phyloP scores from a whole-genome alignment of 352 stramenopile genomes.

The Lagenidium giganteum region DNA sequence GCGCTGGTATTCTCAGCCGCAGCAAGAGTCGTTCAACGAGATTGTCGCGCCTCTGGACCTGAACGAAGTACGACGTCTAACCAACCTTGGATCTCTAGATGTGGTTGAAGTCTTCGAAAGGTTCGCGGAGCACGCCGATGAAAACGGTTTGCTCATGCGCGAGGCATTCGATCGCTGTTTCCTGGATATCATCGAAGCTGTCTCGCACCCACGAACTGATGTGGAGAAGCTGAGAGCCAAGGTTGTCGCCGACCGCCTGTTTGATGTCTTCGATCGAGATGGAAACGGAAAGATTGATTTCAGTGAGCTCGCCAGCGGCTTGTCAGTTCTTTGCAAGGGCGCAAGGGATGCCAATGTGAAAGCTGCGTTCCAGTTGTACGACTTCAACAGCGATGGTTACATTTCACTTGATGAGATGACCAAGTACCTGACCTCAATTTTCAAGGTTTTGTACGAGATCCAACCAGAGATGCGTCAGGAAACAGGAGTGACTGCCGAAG shows the following conservation, averaged over 20 bases:
- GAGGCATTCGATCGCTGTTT: conserved; percentile 73
- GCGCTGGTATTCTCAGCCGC: conserved; percentile 69
- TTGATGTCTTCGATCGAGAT: conserved; percentile 78
- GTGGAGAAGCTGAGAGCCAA: conserved; percentile 59
- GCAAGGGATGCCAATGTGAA: conserved; percentile 77
- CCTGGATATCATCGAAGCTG: conserved; percentile 63
- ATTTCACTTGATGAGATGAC: conserved; percentile 87
- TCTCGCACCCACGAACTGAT: conserved; percentile 52
- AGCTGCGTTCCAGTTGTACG: conserved; percentile 79
- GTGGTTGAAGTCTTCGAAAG: conserved; percentile 85
- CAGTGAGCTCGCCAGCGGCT: conserved; percentile 76
- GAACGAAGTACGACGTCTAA: conserved; percentile 79
- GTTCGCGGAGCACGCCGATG: conserved; percentile 68
- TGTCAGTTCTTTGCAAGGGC: conserved; percentile 84
- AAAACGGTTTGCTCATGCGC: conserved; percentile 51
- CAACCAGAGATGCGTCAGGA: conserved; percentile 65
- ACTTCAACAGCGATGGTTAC: conserved; percentile 82
- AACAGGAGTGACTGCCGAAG: conserved; percentile 61
- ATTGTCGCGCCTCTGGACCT: conserved; percentile 69
- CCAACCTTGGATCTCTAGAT: conserved; percentile 75
- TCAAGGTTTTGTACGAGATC: conserved; percentile 84
- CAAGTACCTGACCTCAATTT: conserved; percentile 82
- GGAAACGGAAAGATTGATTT: conserved; percentile 79
- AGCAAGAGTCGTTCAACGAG: conserved; percentile 65
- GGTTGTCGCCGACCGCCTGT: conserved; percentile 69